Evolutionary conservation across 768 basidiomycete genomes (phyloP).

Genomic region (Trametes cingulata): DNA sequence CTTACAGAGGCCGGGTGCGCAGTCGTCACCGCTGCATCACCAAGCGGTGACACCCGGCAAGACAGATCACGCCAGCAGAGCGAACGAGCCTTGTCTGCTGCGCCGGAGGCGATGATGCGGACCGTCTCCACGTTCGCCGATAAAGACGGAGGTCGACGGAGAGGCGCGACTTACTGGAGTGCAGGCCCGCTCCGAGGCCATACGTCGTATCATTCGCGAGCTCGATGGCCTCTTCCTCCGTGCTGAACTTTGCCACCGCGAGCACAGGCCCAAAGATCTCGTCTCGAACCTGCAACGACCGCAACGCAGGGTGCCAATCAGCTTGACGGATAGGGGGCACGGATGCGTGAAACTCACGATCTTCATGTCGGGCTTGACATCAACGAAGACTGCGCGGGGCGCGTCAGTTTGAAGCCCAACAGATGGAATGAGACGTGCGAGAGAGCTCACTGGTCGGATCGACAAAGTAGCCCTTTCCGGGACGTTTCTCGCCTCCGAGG

Average conservation of each 20-base stretch:
- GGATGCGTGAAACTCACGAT: constrained; percentile 53
- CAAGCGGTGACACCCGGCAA: neutral
- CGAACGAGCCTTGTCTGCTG: too few species aligned
- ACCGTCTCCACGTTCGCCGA: neutral
- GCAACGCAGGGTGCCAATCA: neutral
- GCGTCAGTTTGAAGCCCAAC: constrained; percentile 2
- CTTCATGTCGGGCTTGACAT: constrained; percentile 79
- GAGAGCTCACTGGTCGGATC: constrained; percentile 77
- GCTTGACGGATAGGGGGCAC: neutral
- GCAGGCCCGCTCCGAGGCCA: constrained; percentile 89
- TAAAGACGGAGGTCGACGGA: neutral
- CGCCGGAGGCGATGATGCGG: neutral
- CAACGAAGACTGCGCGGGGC: constrained; percentile 66
- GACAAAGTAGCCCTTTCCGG: constrained; percentile 82
- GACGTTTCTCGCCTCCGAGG: constrained; percentile 79
- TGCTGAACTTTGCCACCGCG: constrained; percentile 76
- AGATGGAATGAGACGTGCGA: neutral
- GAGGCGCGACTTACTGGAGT: constrained; percentile 61
- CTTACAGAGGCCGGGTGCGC: neutral
- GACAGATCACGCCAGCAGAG: neutral
- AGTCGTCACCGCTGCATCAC: neutral
- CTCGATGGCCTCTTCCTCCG: constrained; percentile 82
- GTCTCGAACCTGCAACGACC: constrained; percentile 23
- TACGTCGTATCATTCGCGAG: constrained; percentile 89
- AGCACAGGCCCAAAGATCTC: constrained; percentile 97